Base-by-base conservation (phyloP, 495 filamentous ascomycete genomes). In the Polyplosphaeria fusca region DNA sequence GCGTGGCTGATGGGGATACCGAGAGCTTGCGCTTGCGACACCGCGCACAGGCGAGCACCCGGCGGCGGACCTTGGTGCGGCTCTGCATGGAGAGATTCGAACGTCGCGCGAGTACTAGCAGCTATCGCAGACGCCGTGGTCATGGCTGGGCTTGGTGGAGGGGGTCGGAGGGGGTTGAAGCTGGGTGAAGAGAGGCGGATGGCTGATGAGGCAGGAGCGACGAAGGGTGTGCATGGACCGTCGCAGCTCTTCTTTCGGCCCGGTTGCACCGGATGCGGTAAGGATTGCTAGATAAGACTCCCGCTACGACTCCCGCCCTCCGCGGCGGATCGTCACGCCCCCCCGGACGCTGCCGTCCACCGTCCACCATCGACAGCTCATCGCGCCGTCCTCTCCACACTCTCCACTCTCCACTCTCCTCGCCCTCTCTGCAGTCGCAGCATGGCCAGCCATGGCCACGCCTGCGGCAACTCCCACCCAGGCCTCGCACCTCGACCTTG, bases 1-100 rank as follows among this genome's bases (percentile, higher is more conserved):
- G 13, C 16, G 19, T 14, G 44, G 4, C 16, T 25, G 9, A 18
- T 52, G 7, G 23, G 52, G 38, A 23, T 37, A 58, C 55, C 47
- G 55, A 59, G 47, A 60, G 50, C 27, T 60, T 60, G 20, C 57
- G 41, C 45, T 55, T 60, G 3, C 57, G 41, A 26, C 57, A 60
- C 12, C 57, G 41, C 2, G 57, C 57, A 26, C 57, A 60, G 28
- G 57, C 57, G n/a, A 60, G 50, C 49, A 60, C 57, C 1, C 57
- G 41, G 22, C 57, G 49, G 14, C 57, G 41, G 20, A 60, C 57
- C 27, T 60, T 60, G 41, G 44, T 54, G 42, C 57, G 57, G 40
- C 14, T 52, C 41, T 52, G 47, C 49, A 55, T 60, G 9, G 39
- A 12, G 49, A 25, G 27, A 22, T 14, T 41, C 20, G 7, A 18